phyloP scores from a whole-genome alignment of 176 grass and related monocot species.

The Triticum turgidum region DNA sequence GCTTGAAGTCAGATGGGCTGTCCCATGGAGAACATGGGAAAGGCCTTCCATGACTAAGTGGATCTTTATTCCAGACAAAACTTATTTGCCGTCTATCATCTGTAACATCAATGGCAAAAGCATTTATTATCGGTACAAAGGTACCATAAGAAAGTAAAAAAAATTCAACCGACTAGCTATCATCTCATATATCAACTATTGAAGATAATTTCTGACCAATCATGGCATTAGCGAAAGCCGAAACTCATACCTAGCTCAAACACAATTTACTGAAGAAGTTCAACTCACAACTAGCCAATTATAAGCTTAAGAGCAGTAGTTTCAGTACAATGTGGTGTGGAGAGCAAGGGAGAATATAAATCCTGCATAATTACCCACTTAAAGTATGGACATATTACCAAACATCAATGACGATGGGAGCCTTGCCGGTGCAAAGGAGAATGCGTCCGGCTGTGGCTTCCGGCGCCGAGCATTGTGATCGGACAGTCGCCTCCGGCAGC shows the following conservation, averaged over 20 bases:
- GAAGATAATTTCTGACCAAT: slow-evolving; percentile 15
- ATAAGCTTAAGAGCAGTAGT: not conserved
- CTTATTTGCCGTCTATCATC: slow-evolving; percentile 82
- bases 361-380: not conserved
- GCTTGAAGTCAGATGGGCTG: slow-evolving; percentile 60
- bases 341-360: not conserved
- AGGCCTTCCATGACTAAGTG: slow-evolving; percentile 52
- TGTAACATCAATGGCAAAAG: slow-evolving; percentile 42
- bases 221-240: not conserved
- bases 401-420: slow-evolving; percentile 46
- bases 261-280: not conserved
- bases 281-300: not conserved
- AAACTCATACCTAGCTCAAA: not conserved
- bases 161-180: not conserved
- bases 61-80: slow-evolving; percentile 82
- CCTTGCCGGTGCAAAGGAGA: slow-evolving; percentile 49
- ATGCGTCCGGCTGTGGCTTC: slow-evolving; percentile 54
- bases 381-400: slow-evolving; percentile 40
- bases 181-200: not conserved
- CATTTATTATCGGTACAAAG: slow-evolving; percentile 2
- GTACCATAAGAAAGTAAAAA: not conserved
- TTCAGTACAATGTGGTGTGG: not conserved
- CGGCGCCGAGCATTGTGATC: slow-evolving; percentile 79
- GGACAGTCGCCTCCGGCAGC: slow-evolving; percentile 75
- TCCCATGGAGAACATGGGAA: slow-evolving; percentile 53